Evolutionary conservation across 1,139 yeast genomes (phyloP).

Genomic region (Geotrichum armillariae): DNA sequence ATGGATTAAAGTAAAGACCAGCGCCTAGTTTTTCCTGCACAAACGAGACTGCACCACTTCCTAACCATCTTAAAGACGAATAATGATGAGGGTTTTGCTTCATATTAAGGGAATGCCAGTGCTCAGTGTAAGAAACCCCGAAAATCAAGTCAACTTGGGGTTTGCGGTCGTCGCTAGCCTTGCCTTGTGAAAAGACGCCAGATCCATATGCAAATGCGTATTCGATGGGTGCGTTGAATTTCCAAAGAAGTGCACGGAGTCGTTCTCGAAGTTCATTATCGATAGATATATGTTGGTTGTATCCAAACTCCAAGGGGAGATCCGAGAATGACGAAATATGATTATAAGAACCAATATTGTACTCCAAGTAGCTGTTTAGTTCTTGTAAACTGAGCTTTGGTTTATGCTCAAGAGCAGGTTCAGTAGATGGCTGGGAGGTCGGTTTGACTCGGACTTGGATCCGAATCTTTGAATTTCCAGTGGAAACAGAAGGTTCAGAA

Average conservation of each 20-base stretch:
- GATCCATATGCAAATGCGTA: slow-evolving; percentile 94
- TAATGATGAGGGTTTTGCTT: slow-evolving; percentile 71
- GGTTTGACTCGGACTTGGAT: slow-evolving; percentile 6
- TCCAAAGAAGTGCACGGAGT: slow-evolving; percentile 51
- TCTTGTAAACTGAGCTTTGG: slow-evolving; percentile 10
- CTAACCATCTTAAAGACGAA: slow-evolving; percentile 61
- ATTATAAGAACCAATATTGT: slow-evolving; percentile 29
- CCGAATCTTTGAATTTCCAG: not conserved
- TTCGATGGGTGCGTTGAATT: slow-evolving; percentile 67
- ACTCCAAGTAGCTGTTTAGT: slow-evolving; percentile 28
- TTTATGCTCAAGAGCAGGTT: slow-evolving; percentile 3
- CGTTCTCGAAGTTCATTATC: slow-evolving; percentile 48
- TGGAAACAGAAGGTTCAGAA: no score
- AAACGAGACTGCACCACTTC: slow-evolving; percentile 56
- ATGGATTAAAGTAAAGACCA: slow-evolving; percentile 94
- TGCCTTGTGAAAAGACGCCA: slow-evolving; percentile 85
- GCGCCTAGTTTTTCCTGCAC: slow-evolving; percentile 73
- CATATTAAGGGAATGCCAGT: slow-evolving; percentile 76
- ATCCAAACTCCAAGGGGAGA: slow-evolving; percentile 55
- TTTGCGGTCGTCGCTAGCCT: slow-evolving; percentile 36
- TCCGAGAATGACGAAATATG: slow-evolving; percentile 45
- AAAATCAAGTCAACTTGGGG: slow-evolving; percentile 89
- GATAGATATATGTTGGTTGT: slow-evolving; percentile 56
- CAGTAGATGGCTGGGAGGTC: not conserved
- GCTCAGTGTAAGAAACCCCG: slow-evolving; percentile 69